A percentile compares a stretch with the other conserved stretches of the same genome.
Conservation (phyloP, 1,284 basidiomycete genomes). For the Rhodofomes roseus region DNA sequence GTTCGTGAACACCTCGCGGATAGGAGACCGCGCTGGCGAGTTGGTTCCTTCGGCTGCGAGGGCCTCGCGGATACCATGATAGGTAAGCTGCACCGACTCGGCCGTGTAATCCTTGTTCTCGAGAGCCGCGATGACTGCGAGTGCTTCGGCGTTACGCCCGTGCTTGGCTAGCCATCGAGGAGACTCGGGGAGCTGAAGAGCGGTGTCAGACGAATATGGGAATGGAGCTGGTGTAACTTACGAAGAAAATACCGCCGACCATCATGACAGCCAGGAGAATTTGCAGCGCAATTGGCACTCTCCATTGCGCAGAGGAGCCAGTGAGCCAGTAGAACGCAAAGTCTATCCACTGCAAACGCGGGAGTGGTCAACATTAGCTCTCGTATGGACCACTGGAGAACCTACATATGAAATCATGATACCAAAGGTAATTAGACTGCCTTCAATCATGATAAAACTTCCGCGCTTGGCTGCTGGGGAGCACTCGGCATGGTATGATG, state of each 20-base stretch:
- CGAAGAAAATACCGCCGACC: slow-evolving; percentile 51
- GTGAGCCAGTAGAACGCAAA: slow-evolving; percentile 53
- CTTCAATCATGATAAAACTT: slow-evolving; percentile 66
- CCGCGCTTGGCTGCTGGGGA: slow-evolving; percentile 59
- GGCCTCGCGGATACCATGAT: slow-evolving; percentile 52
- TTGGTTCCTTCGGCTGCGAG: slow-evolving; percentile 29
- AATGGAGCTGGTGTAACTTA: slow-evolving; percentile 28
- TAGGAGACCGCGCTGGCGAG: slow-evolving; percentile 26
- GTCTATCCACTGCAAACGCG: slow-evolving; percentile 48
- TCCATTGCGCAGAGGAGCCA: slow-evolving; percentile 58
- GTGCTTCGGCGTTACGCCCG: slow-evolving; percentile 57
- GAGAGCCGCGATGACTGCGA: slow-evolving; percentile 60
- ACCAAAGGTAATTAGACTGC: slow-evolving; percentile 66
- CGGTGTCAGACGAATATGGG: not conserved
- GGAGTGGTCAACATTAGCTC: not conserved
- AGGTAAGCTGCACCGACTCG: slow-evolving; percentile 49
- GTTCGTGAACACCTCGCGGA: slow-evolving; percentile 53
- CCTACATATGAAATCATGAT: slow-evolving; percentile 61
- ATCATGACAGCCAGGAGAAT: slow-evolving; percentile 60
- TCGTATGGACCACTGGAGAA: not conserved
- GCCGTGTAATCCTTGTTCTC: slow-evolving; percentile 53
- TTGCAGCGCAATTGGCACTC: slow-evolving; percentile 69
- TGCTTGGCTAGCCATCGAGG: slow-evolving; percentile 70
- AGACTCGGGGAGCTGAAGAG: slow-evolving; percentile 60
- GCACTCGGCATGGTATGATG: slow-evolving; percentile 64